Base-by-base conservation (phyloP, 2,329 filamentous ascomycete genomes). In the Chaetomiaceae sp. region DNA sequence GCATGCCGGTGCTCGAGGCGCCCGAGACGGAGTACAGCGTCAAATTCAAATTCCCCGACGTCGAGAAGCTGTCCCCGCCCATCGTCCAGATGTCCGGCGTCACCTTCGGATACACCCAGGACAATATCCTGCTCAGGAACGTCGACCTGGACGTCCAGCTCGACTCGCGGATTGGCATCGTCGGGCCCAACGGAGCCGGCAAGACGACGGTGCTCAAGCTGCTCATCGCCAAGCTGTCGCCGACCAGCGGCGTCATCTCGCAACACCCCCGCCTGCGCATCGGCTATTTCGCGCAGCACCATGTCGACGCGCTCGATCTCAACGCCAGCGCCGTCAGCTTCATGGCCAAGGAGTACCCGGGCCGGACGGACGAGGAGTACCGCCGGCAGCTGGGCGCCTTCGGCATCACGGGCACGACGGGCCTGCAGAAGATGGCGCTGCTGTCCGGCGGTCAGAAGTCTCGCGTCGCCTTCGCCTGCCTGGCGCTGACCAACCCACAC, bases 141-240 rank as follows among this genome's bases (percentile, higher is more conserved):
- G 87, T 98, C 49, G 93, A 98, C 61, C 76, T 98, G 19, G 91
- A 97, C 64, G 93, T 98, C 14, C 93, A 98, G 67, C 83, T 98
- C 34, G 93, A 98, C 69, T 97, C 91, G 8, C 86, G 93, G 54
- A 98, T 98, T 59, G 93, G 93, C 62, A 98, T 98, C 62, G 91
- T 98, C n/a, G 93, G 93, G 14, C 93, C 93, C 61, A 98, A 98
- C 75, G 93, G 93, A 68, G 93, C 93, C 36, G 93, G 93, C 76
- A 98, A 98, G 70, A 98, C 93, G 3, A 98, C 93, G 0, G 86
- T 96, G n/a, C 74, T 98, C 57, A 97, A 96, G 69, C 80, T 98
- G n/a, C 83, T 98, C 50, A 95, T 93, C 54, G 88, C 88, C 53
- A 87, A 88, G 59, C 77, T 98, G 19, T 68, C 80, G 47, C 81